Evolutionary conservation across 768 basidiomycete genomes (phyloP).

Genomic region (Boletus pseudo-olivaceus): DNA sequence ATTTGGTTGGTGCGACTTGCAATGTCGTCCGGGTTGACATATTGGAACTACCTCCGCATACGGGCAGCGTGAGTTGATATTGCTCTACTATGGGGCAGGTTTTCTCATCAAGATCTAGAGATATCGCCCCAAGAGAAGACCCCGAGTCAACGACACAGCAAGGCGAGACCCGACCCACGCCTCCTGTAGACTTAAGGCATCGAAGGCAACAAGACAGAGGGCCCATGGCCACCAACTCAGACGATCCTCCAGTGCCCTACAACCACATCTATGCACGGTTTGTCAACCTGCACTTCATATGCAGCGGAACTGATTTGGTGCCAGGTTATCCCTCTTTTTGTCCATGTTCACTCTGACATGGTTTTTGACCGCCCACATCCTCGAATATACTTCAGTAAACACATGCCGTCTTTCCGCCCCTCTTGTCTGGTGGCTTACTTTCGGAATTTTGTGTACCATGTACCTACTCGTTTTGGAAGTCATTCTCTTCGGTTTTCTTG

Average conservation of each 20-base stretch:
- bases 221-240: conserved; percentile 18
- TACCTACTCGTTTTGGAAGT: conserved; percentile 75
- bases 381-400: conserved; percentile 72
- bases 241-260: conserved; percentile 24
- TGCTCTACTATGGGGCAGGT: neutral
- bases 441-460: conserved; percentile 75
- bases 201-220: conserved; percentile 22
- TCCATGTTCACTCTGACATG: conserved; percentile 74
- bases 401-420: conserved; percentile 73
- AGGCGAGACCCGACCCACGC: conserved; percentile 21
- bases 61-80: conserved; percentile 32
- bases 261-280: conserved; percentile 30
- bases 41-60: conserved; percentile 50
- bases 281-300: neutral
- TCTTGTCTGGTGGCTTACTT: conserved; percentile 84
- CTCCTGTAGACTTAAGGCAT: conserved; percentile 12
- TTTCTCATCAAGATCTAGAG: conserved; percentile 19
- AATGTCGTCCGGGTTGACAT: conserved; percentile 46
- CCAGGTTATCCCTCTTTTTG: conserved; percentile 55
- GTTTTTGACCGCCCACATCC: conserved; percentile 79
- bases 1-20: conserved; percentile 58
- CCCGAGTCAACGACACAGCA: conserved; percentile 23
- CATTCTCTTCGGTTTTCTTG: conserved; percentile 66
- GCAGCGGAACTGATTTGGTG: conserved; percentile 14
- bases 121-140: conserved; percentile 27